Conservation (phyloP, 192 early-diverging fungal genomes). For the Piromyces sp. region DNA sequence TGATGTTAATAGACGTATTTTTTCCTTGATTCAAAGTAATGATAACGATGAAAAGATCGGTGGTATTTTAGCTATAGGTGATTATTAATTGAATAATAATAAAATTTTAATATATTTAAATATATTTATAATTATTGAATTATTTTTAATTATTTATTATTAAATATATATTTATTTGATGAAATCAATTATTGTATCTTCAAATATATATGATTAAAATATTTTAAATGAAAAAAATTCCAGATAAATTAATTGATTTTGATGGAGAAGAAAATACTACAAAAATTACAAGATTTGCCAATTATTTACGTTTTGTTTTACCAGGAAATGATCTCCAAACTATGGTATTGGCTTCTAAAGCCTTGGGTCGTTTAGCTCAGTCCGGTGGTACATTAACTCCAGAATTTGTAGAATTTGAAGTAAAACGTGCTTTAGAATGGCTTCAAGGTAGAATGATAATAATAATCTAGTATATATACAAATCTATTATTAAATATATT, state of each 20-base stretch:
- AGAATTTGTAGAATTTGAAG: conserved; percentile 64
- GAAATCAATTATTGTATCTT: too few relatives aligned
- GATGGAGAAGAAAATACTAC: conserved; percentile 64
- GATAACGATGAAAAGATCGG: conserved; percentile 64
- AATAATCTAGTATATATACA: too few relatives aligned
- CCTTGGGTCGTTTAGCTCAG: conserved; percentile 31
- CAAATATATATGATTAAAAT: too few relatives aligned
- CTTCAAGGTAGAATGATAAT: conserved; percentile 44
- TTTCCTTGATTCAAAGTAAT: conserved; percentile 54
- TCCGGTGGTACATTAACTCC: conserved; percentile 19
- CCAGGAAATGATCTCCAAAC: conserved; percentile 54
- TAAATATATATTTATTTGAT: too few relatives aligned
- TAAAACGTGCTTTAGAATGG: conserved; percentile 69
- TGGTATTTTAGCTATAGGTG: conserved; percentile 64
- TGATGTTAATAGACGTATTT: conserved; percentile 64
- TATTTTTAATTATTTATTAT: too few relatives aligned
- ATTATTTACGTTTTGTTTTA: conserved; percentile 60
- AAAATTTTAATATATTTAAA: too few relatives aligned
- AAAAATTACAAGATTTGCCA: conserved; percentile 58
- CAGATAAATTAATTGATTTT: conserved; percentile 69
- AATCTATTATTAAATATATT: too few relatives aligned
- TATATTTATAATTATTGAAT: too few relatives aligned
- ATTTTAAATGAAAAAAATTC: not conserved
- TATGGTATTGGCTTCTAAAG: conserved; percentile 52
- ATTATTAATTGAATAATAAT: too few relatives aligned